Base-by-base conservation (phyloP, 305 asterid genomes). In the Plantago coronopus region DNA sequence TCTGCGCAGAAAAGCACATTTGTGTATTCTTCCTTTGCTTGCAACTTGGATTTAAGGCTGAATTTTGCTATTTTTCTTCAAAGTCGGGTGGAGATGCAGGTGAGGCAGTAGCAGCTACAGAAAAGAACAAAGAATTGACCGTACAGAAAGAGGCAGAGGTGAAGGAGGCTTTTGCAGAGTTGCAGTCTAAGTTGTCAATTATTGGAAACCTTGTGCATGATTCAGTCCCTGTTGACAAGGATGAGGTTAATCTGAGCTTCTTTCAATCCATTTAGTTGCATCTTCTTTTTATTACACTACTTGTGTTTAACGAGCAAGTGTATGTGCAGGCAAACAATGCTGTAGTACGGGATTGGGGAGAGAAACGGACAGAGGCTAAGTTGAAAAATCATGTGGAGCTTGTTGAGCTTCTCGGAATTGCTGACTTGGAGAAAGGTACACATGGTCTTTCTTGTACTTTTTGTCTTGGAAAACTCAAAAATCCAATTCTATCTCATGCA, bases 151-250 rank as follows among this genome's bases (percentile, higher is more conserved):
- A 78, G 60, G 76, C 69, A 43, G 95, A 89, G 74, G 98, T 89
- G 65, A 85, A 83, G 79, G 95, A 80, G 68, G 89, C 95, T 62
- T 79, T 78, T 34, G 69, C 74, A 4, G 83, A 85, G 49, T 40
- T 89, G 61, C 82, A 89, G 71, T 72, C 84, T 40, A 85, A 69
- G 75, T 59, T 87, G 69, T 77, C 69, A 45, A 31, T 37, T 43
- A 85, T 93, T 74, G 97, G 99, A 64, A 93, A 89, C 61, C 85
- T 89, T 50, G 99, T 93, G 53, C 99, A 93, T 64, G 97, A 93
- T 73, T 80, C 99, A 29, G 99, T 93, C 27, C 97, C 95, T 14
- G 65, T 88, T 42, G 72, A 76, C 75, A 68, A 84, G 2, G 78
- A 88, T 77, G 98, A 91, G 95, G 98, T 88, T 61, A 17, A 68